Evolutionary conservation across 2,329 filamentous ascomycete genomes (phyloP), one percentile per base, ranked within the genome.

Genomic region (Stagonosporopsis tanaceti): DNA sequence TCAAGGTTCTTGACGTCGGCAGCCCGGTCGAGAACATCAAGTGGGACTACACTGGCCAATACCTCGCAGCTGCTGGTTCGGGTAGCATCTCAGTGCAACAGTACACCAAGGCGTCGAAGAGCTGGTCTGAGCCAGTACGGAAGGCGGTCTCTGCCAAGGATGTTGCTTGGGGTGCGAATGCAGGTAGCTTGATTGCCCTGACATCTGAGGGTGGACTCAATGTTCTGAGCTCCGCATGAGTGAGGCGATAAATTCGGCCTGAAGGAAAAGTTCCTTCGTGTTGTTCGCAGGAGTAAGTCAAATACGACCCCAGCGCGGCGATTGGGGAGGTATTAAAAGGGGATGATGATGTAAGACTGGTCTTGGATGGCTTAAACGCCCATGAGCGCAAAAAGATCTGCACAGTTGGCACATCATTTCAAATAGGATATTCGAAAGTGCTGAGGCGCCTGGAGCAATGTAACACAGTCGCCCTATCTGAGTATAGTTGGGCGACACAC

Each of bases 21-120:
- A 89, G 87, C 60, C 83, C 86, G n/a, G 87, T 97, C 45, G 85
- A 90, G 60, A 87, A 85, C 38, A 83, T 97, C 62, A 83, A 84
- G 46, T 99, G 93, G 93, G 95, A 99, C 73, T 97, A 96, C 80
- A 95, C 91, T 6, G 94, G 93, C 40, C 94, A 97, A 77, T 99
- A 91, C 80, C 82, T 99, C 50, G 91, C 93, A 25, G 90, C 90
- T 12, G 91, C 87, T 4, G 94, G 94, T 6, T 84, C 89, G 4
- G 87, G 89, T 41, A 93, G 93, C 27, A 81, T 97, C 44, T 91
- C 90, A 5, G 91, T 99, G 38, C 92, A 95, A 76, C 90, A 96
- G 70, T 99, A 96, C 78, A 85, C 86, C 62, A 99, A 98, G 84
- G 82, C 87, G 50, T 84, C 87, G 60, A 99, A 97, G 85, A 84